These are phyloP conservation scores for Alternaria ethzedia DNA, from an alignment of 2,329 filamentous ascomycete genomes.

Conservation along the genomic window DNA sequence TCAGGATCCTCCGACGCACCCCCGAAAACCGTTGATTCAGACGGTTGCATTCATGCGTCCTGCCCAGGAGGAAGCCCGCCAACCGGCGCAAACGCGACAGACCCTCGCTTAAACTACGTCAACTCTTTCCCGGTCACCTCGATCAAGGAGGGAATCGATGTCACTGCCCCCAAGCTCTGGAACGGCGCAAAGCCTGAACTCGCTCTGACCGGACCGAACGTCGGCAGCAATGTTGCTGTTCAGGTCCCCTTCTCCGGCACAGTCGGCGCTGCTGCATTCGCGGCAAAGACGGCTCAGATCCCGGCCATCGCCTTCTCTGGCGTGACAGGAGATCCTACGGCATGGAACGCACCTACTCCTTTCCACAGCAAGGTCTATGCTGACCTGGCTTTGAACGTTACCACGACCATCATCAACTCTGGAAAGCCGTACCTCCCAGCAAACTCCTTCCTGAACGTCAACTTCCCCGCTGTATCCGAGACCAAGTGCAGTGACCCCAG, in stretches of 20 bases:
- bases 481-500: conserved; percentile 58
- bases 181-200: conserved; percentile 62
- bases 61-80: conserved; percentile 65
- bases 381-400: conserved; percentile 65
- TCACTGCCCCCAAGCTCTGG: conserved; percentile 62
- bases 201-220: conserved; percentile 70
- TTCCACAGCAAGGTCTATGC: conserved; percentile 67
- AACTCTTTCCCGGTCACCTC: conserved; percentile 71
- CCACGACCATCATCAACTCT: conserved; percentile 60
- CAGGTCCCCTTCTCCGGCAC: conserved; percentile 68
- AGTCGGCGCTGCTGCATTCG: conserved; percentile 68
- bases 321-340: conserved; percentile 55
- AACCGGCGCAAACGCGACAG: conserved; percentile 62
- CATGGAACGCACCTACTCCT: conserved; percentile 61
- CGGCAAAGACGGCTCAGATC: conserved; percentile 60
- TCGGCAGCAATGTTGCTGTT: conserved; percentile 65
- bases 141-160: conserved; percentile 67
- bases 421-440: conserved; percentile 69
- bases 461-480: conserved; percentile 64
- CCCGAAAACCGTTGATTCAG: conserved; percentile 55
- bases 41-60: conserved; percentile 66
- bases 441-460: conserved; percentile 71
- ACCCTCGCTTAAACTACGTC: conserved; percentile 71
- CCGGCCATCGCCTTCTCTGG: conserved; percentile 75
- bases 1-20: conserved; percentile 61